Base-by-base conservation (phyloP, 2,329 filamentous ascomycete species). In the Dryadomyces sulphureus region DNA sequence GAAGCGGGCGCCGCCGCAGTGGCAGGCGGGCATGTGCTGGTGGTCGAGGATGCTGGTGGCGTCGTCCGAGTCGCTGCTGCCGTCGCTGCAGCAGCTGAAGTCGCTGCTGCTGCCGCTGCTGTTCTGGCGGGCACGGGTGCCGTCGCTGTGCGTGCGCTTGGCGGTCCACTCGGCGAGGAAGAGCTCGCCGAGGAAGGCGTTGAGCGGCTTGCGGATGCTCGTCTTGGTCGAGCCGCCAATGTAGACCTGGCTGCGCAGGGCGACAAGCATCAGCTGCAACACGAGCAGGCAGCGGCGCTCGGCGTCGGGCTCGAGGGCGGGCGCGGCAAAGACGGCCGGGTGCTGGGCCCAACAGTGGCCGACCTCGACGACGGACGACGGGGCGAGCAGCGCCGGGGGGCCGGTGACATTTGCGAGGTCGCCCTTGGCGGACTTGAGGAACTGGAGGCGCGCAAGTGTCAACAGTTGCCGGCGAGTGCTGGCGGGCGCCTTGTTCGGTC, bases 131-230 rank as follows among this genome's bases (percentile, higher is more conserved):
- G 16, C 50, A 46, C 20, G 65, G 59, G 1, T 52, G 58, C 42
- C 40, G 6, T 7, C 36, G 27, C 43, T 16, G 41, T 41, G 25
- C 6, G 11, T 21, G 9, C 27, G 19, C 20, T 43, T 43, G n/a
- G 46, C 44, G 9, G 38, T 48, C 63, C 64, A 68, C 0, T 56
- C 57, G 0, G 64, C 65, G 1, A 73, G 51, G 51, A 72, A 73
- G 1, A 72, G 49, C 55, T 73, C 70, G 16, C 70, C 70, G 0
- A 73, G 58, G 43, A 73, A 73, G 7, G 70, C 69, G 48, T 73
- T 73, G 7, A 73, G 61, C 2, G 70, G 70, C 52, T 73, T 73
- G 56, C 69, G 69, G 56, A 72, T 70, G 49, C 67, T 69, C 32
- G 66, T 60, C 25, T 59, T 60, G 7, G 68, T 65, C 25, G 64